A percentile compares a stretch with the other conserved stretches of the same genome.
These are phyloP conservation scores for Lachancea kluyveri DNA, from an alignment of 805 yeast genomes.

Conservation along the genomic window DNA sequence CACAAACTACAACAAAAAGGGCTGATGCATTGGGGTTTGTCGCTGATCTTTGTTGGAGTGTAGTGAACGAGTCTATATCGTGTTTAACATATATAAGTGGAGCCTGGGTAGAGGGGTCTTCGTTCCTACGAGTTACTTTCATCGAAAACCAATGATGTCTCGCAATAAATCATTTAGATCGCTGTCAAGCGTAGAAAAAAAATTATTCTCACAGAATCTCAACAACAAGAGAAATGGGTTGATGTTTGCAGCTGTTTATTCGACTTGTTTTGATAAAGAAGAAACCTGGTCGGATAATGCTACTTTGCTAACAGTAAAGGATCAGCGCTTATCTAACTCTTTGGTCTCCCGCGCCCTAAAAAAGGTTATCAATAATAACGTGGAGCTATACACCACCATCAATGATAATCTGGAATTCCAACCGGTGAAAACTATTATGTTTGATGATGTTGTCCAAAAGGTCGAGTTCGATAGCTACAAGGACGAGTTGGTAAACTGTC, in stretches of 20 bases:
- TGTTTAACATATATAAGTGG: too few relatives aligned
- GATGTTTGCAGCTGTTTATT: constrained; percentile 20
- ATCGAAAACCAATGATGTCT: constrained; percentile 11
- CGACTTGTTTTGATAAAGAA: constrained; percentile 11
- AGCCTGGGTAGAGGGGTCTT: too few relatives aligned
- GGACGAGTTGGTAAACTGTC: constrained; percentile 24
- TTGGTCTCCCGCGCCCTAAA: constrained; percentile 18
- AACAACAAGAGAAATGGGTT: constrained; percentile 25
- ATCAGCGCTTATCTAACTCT: constrained; percentile 13
- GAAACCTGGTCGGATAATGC: constrained; percentile 19
- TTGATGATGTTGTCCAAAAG: constrained; percentile 20
- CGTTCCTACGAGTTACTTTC: too few relatives aligned
- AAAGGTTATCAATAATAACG: constrained; percentile 17
- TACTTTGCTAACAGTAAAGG: constrained; percentile 18
- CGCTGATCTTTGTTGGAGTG: too few relatives aligned
- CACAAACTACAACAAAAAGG: too few relatives aligned
- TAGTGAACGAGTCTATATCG: too few relatives aligned
- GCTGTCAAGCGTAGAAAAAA: constrained; percentile 23
- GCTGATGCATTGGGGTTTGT: too few relatives aligned
- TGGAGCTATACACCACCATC: constrained; percentile 21
- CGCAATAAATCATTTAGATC: constrained; percentile 14
- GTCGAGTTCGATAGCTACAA: constrained; percentile 20
- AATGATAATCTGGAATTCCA: constrained; percentile 20
- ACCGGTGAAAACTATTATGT: constrained; percentile 14
- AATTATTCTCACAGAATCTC: constrained; percentile 18